Evolutionary conservation across 352 stramenopile genomes (phyloP), one percentile per base, ranked within the genome.

Genomic region (Pythium biforme): DNA sequence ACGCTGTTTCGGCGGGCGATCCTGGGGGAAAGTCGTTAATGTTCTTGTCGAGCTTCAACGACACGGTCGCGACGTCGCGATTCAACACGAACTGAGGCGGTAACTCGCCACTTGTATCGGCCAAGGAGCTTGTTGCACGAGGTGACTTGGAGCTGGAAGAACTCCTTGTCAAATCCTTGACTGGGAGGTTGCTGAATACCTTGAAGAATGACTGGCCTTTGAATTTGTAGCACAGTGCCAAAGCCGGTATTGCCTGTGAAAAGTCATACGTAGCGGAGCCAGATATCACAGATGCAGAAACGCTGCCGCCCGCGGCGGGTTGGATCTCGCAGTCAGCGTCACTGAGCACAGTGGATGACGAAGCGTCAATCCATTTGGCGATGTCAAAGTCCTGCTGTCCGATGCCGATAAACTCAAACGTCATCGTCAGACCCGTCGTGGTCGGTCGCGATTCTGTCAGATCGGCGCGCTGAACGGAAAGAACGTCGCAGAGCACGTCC

Each of bases 211-310:
- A 45, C 14, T 85, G 76, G 8, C 69, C 62, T 25, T 78, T 58
- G 29, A 90, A 90, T 20, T 78, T 69, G 64, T 90, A 90, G 52
- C 81, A 90, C 0, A 90, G 62, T 2, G 48, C 61, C 76, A 90
- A 86, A 0, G 43, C 55, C 0, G 56, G 26, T 9, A 59, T 79
- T 55, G 76, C 53, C 41, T 86, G 51, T 2, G 57, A 40, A 33
- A 90, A 90, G 12, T 69, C 69, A 29, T 83, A 86, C 12, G 62
- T 76, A 3, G 76, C 76, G 0, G 64, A 55, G 15, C 58, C 52
- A 31, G 71, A 81, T 5, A 90, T 65, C 4, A 90, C 62, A 19
- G 67, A 65, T 9, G 43, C 59, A 12, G 39, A 33, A 10, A 57
- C 50, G 45, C 81, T 90, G 0, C 76, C 76, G 29, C 72, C 79